Conservation (phyloP, 2,329 filamentous ascomycete species). For the Fonsecaea monophora region DNA sequence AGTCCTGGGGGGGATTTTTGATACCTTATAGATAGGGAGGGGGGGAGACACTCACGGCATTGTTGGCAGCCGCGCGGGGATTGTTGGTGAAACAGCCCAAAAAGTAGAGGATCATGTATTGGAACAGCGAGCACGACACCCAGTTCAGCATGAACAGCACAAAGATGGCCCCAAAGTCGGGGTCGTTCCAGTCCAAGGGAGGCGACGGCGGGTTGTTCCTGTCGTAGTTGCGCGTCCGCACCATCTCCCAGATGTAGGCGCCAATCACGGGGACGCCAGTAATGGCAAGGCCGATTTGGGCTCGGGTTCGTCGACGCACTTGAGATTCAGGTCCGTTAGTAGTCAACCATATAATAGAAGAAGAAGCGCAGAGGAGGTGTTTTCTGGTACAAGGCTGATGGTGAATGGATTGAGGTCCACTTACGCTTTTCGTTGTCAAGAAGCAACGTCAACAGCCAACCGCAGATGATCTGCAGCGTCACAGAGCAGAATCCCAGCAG, state of each 20-base stretch:
- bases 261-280: slow-evolving; percentile 15
- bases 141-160: slow-evolving; percentile 23
- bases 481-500: slow-evolving; percentile 45
- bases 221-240: slow-evolving; percentile 17
- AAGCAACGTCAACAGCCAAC: slow-evolving; percentile 36
- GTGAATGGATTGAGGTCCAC: background rate
- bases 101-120: slow-evolving; percentile 25
- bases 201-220: slow-evolving; percentile 3
- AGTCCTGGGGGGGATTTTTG: no score
- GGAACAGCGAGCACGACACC: slow-evolving; percentile 12
- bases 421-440: slow-evolving; percentile 25
- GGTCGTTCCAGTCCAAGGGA: slow-evolving; percentile 20
- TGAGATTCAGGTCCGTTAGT: background rate
- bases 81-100: slow-evolving; percentile 23
- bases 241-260: slow-evolving; percentile 24
- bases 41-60: slow-evolving; percentile 6
- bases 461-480: slow-evolving; percentile 44
- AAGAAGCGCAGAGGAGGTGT: background rate
- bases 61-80: slow-evolving; percentile 9
- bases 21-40: background rate
- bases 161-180: slow-evolving; percentile 13
- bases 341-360: background rate
- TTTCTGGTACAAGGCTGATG: background rate
- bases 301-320: slow-evolving; percentile 11
- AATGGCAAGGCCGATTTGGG: slow-evolving; percentile 17